phyloP scores from a whole-genome alignment of 2,329 filamentous ascomycete genomes.

The Exophiala mesophila region DNA sequence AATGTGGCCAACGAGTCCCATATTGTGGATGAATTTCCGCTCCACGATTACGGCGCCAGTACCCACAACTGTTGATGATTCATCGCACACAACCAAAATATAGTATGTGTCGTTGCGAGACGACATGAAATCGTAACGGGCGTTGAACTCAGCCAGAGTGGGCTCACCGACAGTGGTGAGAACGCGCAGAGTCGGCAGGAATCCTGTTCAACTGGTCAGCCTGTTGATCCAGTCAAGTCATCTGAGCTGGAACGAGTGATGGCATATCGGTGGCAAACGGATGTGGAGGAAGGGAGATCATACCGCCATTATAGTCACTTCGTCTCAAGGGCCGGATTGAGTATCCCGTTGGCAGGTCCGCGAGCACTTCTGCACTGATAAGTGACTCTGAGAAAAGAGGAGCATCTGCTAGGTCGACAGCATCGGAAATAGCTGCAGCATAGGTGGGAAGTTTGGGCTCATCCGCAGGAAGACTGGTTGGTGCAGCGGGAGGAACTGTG shows the following conservation, averaged over 20 bases:
- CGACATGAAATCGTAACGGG: conserved; percentile 78
- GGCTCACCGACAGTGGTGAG: conserved; percentile 92
- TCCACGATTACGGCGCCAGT: conserved; percentile 88
- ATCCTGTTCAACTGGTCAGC: conserved; percentile 42
- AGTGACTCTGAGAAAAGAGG: conserved; percentile 74
- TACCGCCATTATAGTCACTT: conserved; percentile 65
- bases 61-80: conserved; percentile 67
- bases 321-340: conserved; percentile 72
- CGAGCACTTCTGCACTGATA: conserved; percentile 69
- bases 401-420: conserved; percentile 34
- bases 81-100: conserved; percentile 78
- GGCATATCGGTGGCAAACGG: background rate
- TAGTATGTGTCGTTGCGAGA: conserved; percentile 74
- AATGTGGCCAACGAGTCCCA: conserved; percentile 77
- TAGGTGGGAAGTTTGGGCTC: conserved; percentile 1
- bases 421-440: background rate
- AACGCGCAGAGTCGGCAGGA: conserved; percentile 85
- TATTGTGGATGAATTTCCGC: conserved; percentile 61
- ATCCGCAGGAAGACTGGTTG: background rate
- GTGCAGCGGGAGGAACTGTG: background rate
- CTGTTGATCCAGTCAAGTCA: background rate
- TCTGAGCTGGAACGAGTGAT: background rate
- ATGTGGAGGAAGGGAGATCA: background rate
- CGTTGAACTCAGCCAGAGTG: conserved; percentile 65
- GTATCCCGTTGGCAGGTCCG: conserved; percentile 74